These are phyloP conservation scores for Diddensiella transvaalensis DNA, from an alignment of 805 yeast species.

Conservation along the genomic window DNA sequence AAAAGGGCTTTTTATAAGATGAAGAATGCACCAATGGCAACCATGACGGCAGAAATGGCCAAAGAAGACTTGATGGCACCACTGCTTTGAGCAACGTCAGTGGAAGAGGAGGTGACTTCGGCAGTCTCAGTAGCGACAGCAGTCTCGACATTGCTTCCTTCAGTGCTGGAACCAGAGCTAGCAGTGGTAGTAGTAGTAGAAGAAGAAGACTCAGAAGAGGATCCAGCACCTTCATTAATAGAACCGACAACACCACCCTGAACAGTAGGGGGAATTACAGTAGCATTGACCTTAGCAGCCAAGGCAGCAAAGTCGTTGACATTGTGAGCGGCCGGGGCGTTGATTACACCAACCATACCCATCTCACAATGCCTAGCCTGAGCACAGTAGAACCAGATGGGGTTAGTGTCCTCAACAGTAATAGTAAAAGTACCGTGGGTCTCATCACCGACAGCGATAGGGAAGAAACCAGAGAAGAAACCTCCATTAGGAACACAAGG, in stretches of 20 bases:
- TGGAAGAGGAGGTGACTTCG: not conserved
- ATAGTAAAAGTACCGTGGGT: constrained; percentile 17
- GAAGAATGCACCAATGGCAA: not conserved
- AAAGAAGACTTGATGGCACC: constrained; percentile 2
- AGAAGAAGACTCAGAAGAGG: not conserved
- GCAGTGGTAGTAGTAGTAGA: not conserved
- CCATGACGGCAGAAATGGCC: not conserved
- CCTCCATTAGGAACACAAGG: constrained; percentile 20
- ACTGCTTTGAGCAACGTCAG: not conserved
- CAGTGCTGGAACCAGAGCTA: constrained; percentile 1
- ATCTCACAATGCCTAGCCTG: constrained; percentile 25
- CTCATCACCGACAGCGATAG: constrained; percentile 7
- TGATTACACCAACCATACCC: constrained; percentile 28
- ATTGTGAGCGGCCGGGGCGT: constrained; percentile 16
- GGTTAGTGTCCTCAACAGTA: constrained; percentile 20
- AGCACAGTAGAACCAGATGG: constrained; percentile 27
- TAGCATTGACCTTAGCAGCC: constrained; percentile 13
- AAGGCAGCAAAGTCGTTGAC: constrained; percentile 14
- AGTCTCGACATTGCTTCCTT: not conserved
- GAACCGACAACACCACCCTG: constrained; percentile 10
- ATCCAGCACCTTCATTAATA: not conserved
- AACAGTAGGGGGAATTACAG: constrained; percentile 16
- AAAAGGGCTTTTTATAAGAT: not conserved
- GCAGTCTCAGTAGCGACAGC: not conserved
- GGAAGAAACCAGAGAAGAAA: constrained; percentile 23